Conservation (phyloP, 768 basidiomycete genomes). For the Amanita polypyramis region DNA sequence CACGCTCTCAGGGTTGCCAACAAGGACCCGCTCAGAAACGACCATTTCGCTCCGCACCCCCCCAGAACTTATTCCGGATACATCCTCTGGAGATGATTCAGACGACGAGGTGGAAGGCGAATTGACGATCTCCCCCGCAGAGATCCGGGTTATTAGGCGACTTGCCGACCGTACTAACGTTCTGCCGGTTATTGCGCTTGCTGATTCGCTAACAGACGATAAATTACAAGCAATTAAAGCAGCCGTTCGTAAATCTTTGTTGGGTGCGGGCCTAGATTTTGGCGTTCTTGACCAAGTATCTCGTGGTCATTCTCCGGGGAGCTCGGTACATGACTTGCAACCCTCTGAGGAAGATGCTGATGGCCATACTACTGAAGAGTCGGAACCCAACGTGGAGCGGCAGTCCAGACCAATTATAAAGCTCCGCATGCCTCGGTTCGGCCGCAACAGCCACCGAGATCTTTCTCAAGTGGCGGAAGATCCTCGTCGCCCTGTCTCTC, state of each 20-base stretch:
- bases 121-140: conserved; percentile 64
- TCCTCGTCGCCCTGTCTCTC: conserved; percentile 43
- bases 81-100: conserved; percentile 37
- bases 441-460: conserved; percentile 43
- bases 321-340: background rate
- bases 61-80: conserved; percentile 46
- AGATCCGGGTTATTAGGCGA: conserved; percentile 70
- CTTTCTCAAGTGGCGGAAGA: conserved; percentile 49
- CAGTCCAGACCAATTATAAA: conserved; percentile 69
- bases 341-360: conserved; percentile 16
- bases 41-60: conserved; percentile 45
- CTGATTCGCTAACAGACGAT: conserved; percentile 79
- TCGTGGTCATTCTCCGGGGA: conserved; percentile 13
- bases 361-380: conserved; percentile 18
- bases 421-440: conserved; percentile 43
- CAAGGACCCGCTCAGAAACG: conserved; percentile 54
- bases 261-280: conserved; percentile 59
- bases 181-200: conserved; percentile 69
- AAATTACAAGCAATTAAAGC: conserved; percentile 57
- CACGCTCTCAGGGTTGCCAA: conserved; percentile 35
- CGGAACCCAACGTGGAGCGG: conserved; percentile 41
- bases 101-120: conserved; percentile 40
- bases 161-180: conserved; percentile 69
- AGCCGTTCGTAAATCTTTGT: conserved; percentile 52
- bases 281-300: conserved; percentile 43